Percentiles rank a stretch among this genome's conserved stretches.
These are phyloP conservation scores for Leccinellum luteum DNA, from an alignment of 768 basidiomycete species.

Conservation along the genomic window DNA sequence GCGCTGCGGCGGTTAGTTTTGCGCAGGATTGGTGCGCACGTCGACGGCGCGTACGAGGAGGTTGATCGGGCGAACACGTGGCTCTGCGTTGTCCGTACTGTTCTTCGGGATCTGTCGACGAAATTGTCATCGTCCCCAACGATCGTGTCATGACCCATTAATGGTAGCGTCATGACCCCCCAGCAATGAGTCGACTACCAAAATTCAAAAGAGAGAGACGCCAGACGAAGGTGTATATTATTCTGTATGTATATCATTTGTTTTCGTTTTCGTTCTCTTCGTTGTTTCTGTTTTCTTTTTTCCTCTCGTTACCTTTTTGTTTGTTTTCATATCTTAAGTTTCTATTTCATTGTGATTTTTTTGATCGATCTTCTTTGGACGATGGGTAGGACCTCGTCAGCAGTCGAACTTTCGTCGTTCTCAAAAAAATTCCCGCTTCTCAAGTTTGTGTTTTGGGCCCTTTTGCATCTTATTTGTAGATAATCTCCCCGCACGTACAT, in stretches of 20 bases:
- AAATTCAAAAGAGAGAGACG: not conserved
- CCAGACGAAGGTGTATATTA: constrained; percentile 26
- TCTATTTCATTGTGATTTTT: not conserved
- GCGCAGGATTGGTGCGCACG: constrained; percentile 60
- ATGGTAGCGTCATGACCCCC: constrained; percentile 3
- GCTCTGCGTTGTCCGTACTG: constrained; percentile 64
- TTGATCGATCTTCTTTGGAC: not conserved
- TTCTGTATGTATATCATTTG: constrained; percentile 33
- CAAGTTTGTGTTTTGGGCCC: constrained; percentile 3
- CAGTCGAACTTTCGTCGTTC: constrained; percentile 9
- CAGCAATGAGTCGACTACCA: not conserved
- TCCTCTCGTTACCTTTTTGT: not conserved
- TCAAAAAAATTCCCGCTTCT: not conserved
- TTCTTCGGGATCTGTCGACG: constrained; percentile 51
- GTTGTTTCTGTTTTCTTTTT: not conserved
- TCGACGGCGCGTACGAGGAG: constrained; percentile 58
- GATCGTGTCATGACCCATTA: constrained; percentile 11
- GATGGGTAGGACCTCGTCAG: not conserved
- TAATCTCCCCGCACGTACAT: constrained; percentile 13
- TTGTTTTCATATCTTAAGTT: constrained; percentile 8
- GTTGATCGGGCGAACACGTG: constrained; percentile 58
- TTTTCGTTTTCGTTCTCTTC: not conserved
- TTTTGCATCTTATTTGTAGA: constrained; percentile 17
- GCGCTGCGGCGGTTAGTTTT: constrained; percentile 60
- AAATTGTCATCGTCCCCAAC: constrained; percentile 7